phyloP scores from a whole-genome alignment of 2,329 filamentous ascomycete genomes.

The Fusarium fujikuroi region DNA sequence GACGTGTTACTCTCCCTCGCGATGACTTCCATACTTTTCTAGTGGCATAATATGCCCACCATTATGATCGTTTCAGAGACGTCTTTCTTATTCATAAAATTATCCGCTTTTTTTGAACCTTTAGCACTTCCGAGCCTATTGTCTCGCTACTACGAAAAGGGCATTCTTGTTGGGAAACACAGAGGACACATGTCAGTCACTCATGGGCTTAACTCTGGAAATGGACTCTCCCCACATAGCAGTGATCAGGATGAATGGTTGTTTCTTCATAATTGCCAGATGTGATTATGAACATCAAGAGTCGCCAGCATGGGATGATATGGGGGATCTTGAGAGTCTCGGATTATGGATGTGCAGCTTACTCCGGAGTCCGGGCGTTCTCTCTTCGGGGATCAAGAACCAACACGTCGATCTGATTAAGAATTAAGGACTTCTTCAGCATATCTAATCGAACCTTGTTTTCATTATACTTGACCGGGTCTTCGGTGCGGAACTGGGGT shows the following conservation, averaged over 20 bases:
- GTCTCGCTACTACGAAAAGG: neutral
- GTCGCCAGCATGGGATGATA: no score
- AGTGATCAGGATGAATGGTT: neutral
- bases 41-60: neutral
- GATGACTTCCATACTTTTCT: neutral
- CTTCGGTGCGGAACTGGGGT: neutral
- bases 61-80: accelerated
- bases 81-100: neutral
- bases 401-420: accelerated
- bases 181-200: no score
- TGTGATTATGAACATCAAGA: neutral
- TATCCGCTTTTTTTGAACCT: accelerated
- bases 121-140: accelerated
- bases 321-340: neutral
- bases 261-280: neutral
- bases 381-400: accelerated
- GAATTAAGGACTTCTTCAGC: accelerated
- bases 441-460: accelerated
- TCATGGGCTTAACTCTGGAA: accelerated
- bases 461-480: neutral
- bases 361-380: accelerated
- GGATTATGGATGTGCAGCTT: neutral
- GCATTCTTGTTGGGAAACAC: accelerated
- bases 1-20: neutral
- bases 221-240: accelerated